A percentile compares a stretch with the other conserved stretches of the same genome.
Conservation (phyloP, 352 stramenopile species). For the Phytophthora litchii region DNA sequence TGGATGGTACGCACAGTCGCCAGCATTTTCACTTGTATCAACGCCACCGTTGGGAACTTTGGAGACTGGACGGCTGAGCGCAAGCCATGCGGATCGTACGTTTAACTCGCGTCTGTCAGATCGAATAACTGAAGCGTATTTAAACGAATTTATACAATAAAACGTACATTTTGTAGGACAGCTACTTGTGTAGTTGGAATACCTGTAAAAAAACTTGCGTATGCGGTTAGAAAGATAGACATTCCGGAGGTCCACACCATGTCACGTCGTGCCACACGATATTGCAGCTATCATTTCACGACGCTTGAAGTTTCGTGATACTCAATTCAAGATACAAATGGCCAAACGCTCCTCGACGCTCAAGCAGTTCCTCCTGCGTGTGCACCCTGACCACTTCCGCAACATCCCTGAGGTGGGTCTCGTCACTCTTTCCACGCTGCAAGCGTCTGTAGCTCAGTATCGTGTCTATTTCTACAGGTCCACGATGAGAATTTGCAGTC, state of each 20-base stretch:
- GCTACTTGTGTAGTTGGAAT: not conserved
- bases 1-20: constrained; percentile 33
- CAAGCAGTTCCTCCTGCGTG: constrained; percentile 77
- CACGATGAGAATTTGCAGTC: constrained; percentile 76
- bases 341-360: constrained; percentile 56
- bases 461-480: constrained; percentile 28
- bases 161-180: not conserved
- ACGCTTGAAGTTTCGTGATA: constrained; percentile 31
- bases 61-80: constrained; percentile 40
- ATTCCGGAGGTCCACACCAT: constrained; percentile 41
- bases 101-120: constrained; percentile 16
- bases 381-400: constrained; percentile 74
- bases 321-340: constrained; percentile 30
- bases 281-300: constrained; percentile 18
- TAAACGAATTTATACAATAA: constrained; percentile 7
- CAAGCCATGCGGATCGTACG: constrained; percentile 28
- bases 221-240: constrained; percentile 7
- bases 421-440: not conserved
- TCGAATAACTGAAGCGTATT: constrained; percentile 25
- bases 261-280: constrained; percentile 18
- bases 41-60: constrained; percentile 36
- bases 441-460: not conserved
- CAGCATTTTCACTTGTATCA: constrained; percentile 37
- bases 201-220: not conserved
- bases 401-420: constrained; percentile 42